Conservation (phyloP, 352 stramenopile species). For the Phytophthora macrochlamydospora region DNA sequence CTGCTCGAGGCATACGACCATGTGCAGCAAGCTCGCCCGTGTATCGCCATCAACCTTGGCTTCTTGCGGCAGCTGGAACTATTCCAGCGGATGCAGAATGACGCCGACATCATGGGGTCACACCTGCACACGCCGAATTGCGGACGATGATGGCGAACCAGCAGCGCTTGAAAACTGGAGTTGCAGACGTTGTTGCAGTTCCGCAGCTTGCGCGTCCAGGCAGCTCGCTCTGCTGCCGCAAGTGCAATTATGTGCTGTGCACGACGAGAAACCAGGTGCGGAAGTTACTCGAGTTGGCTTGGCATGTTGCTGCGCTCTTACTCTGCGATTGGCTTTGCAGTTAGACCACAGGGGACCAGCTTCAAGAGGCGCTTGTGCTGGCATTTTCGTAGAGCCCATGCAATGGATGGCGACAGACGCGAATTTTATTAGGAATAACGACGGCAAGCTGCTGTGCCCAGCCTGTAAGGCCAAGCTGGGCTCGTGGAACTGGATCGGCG, state of each 20-base stretch:
- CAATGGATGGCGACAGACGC: slow-evolving; percentile 57
- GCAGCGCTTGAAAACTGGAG: slow-evolving; percentile 37
- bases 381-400: slow-evolving; percentile 70
- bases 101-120: slow-evolving; percentile 47
- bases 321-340: slow-evolving; percentile 10
- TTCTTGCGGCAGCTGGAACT: slow-evolving; percentile 77
- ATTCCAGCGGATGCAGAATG: slow-evolving; percentile 63
- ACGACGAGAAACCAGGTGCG: slow-evolving; percentile 56
- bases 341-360: slow-evolving; percentile 20
- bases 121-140: slow-evolving; percentile 68
- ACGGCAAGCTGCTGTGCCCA: slow-evolving; percentile 71
- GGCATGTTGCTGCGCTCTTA: neutral
- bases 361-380: slow-evolving; percentile 12
- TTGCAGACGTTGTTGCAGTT: slow-evolving; percentile 29
- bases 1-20: slow-evolving; percentile 58
- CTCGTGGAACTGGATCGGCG: slow-evolving; percentile 77
- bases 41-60: slow-evolving; percentile 80
- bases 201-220: slow-evolving; percentile 26
- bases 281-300: neutral
- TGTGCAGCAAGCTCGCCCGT: slow-evolving; percentile 65
- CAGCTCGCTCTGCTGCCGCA: slow-evolving; percentile 49
- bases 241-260: slow-evolving; percentile 64
- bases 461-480: slow-evolving; percentile 75
- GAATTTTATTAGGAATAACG: slow-evolving; percentile 38
- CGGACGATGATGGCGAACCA: slow-evolving; percentile 49